Percentiles rank a stretch among this genome's conserved stretches.
Conservation (phyloP, 768 basidiomycete species). For the Leccinum arenicola region DNA sequence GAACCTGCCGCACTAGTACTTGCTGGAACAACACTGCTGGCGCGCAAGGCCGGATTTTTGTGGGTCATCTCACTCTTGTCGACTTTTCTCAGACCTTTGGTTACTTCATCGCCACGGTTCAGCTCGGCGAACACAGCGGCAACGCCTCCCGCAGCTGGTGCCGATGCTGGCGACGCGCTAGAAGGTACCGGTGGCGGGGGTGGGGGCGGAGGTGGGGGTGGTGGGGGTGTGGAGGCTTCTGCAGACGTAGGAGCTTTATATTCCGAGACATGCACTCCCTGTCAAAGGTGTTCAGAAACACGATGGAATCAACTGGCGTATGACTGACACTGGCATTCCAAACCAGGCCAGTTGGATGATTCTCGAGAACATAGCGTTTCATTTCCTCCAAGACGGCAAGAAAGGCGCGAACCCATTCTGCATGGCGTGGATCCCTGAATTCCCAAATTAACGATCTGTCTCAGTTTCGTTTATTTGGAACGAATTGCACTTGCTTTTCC, state of each 20-base stretch:
- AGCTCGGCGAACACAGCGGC: conserved; percentile 88
- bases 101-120: conserved; percentile 87
- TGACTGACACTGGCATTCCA: conserved; percentile 82
- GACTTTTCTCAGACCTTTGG: conserved; percentile 88
- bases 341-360: conserved; percentile 78
- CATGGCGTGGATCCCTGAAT: conserved; percentile 79
- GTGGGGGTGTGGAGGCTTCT: conserved; percentile 33
- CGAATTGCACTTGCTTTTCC: conserved; percentile 62
- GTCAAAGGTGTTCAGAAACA: background rate
- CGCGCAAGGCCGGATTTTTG: conserved; percentile 89
- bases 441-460: conserved; percentile 4
- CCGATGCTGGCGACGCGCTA: conserved; percentile 37
- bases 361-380: conserved; percentile 79
- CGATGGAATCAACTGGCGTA: background rate
- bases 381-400: conserved; percentile 70
- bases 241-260: conserved; percentile 41
- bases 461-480: background rate
- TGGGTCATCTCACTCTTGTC: conserved; percentile 98
- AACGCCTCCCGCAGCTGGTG: conserved; percentile 51
- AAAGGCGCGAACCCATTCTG: conserved; percentile 84
- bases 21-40: conserved; percentile 48
- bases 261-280: conserved; percentile 60
- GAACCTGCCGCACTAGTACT: conserved; percentile 33
- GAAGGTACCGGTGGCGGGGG: conserved; percentile 44
- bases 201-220: conserved; percentile 58